Evolutionary conservation across 2,329 filamentous ascomycete species (phyloP), one percentile per base, ranked within the genome.

Genomic region (Aureobasidium sp.): DNA sequence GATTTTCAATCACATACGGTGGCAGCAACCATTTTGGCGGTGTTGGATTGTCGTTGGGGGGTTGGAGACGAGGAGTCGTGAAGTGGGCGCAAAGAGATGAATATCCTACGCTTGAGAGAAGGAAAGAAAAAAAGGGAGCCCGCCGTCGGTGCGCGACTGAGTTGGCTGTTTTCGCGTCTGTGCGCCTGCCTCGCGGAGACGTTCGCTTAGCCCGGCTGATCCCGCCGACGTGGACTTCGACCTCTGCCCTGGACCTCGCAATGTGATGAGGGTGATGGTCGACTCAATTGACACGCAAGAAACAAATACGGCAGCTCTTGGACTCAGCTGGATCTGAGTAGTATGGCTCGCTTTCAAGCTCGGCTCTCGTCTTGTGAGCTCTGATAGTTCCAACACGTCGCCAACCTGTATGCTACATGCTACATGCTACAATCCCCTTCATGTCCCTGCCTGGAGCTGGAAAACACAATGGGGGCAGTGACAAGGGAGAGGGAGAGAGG

Each of bases 1-100:
- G 37, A 88, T 84, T 85, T 96, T 97, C 92, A 82, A 88, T 84
- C 80, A 83, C 83, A 48, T 60, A 52, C 56, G 58, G 49, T 79
- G 88, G 84, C 60, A 51, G 44, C 42, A 86, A 88, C 89, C 91
- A 96, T 96, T 89, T 79, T 82, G 79, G 78, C 72, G 78, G 75
- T 60, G 31, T 37, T 34, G 36, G 15, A 20, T 74, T 68, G 67
- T 62, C 42, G 49, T 61, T 53, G 49, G 60, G 49, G 66, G 65
- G 59, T 47, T 66, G 65, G 53, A 47, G 64, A 68, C 65, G 65
- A 65, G 47, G 25, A 68, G 69, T 70, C 65, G 68, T 70, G 14
- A 70, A 70, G 79, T 72, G 72, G 79, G 80, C 88, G 88, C 88
- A 91, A 91, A 91, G 88, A 91, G 78, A 82, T 94, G 79, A 81